A percentile compares a stretch with the other conserved stretches of the same genome.
Conservation (phyloP, 2,329 filamentous ascomycete genomes). For the Alternaria rosae region DNA sequence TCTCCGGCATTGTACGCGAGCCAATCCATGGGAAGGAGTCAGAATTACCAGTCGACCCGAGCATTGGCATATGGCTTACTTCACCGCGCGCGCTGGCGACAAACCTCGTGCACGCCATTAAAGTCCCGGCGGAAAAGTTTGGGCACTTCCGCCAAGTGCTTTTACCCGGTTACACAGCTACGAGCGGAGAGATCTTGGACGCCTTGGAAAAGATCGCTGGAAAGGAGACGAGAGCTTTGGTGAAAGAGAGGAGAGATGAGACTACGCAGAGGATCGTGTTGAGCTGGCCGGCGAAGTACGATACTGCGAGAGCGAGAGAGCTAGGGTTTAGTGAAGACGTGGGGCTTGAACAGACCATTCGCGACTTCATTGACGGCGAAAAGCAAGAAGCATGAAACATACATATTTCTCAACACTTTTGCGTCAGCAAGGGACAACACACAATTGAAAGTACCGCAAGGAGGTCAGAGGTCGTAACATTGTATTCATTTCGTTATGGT, state of each 20-base stretch:
- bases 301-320: constrained; percentile 62
- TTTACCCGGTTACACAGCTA: constrained; percentile 63
- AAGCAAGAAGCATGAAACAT: constrained; percentile 22
- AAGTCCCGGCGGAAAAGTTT: constrained; percentile 60
- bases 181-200: constrained; percentile 64
- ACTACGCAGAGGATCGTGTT: constrained; percentile 62
- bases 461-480: neutral
- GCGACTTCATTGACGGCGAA: constrained; percentile 51
- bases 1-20: constrained; percentile 70
- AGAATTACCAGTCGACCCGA: constrained; percentile 59
- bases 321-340: constrained; percentile 62
- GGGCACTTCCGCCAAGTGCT: constrained; percentile 61
- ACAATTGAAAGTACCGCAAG: neutral
- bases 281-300: constrained; percentile 65
- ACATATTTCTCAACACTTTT: neutral
- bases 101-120: constrained; percentile 62
- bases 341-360: constrained; percentile 56
- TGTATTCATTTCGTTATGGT: neutral
- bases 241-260: constrained; percentile 61
- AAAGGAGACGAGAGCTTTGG: constrained; percentile 58
- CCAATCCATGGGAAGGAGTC: constrained; percentile 64
- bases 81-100: constrained; percentile 62
- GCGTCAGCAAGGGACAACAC: neutral
- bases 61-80: constrained; percentile 65
- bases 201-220: constrained; percentile 64